phyloP scores from a whole-genome alignment of 768 basidiomycete species.

The Megacollybia marginata region DNA sequence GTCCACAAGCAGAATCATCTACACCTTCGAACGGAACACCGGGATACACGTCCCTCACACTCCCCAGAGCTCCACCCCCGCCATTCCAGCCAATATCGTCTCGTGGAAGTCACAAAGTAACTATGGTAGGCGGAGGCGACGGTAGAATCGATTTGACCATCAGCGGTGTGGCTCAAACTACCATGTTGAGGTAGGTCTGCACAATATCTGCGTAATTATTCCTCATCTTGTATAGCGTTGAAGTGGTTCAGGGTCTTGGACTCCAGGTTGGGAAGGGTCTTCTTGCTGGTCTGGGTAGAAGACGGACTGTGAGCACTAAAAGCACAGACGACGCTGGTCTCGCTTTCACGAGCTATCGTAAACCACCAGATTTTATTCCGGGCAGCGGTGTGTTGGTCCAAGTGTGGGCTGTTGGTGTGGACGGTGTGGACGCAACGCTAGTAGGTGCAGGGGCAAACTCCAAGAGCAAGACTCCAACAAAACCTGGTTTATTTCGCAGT shows the following conservation, averaged over 20 bases:
- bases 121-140: conserved; percentile 22
- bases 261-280: not conserved
- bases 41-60: conserved; percentile 46
- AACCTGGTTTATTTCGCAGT: conserved; percentile 1
- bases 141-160: conserved; percentile 66
- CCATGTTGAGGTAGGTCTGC: conserved; percentile 49
- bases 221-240: conserved; percentile 39
- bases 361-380: conserved; percentile 69
- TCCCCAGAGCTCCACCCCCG: conserved; percentile 41
- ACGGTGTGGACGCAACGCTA: conserved; percentile 63
- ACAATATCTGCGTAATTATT: too few relatives aligned
- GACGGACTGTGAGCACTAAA: not conserved
- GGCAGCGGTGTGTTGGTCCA: conserved; percentile 71
- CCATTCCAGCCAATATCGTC: conserved; percentile 13
- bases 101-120: conserved; percentile 9
- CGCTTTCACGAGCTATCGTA: conserved; percentile 63
- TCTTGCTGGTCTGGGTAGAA: not conserved
- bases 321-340: conserved; percentile 15
- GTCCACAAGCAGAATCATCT: conserved; percentile 2
- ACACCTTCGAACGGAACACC: conserved; percentile 49
- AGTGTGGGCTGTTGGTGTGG: conserved; percentile 84
- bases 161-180: conserved; percentile 75
- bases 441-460: conserved; percentile 32
- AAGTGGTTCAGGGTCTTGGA: conserved; percentile 57
- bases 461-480: not conserved